Evolutionary conservation across 805 yeast species (phyloP), one percentile per base, ranked within the genome.

Genomic region (Cyberlindnera samutprakarnensis): DNA sequence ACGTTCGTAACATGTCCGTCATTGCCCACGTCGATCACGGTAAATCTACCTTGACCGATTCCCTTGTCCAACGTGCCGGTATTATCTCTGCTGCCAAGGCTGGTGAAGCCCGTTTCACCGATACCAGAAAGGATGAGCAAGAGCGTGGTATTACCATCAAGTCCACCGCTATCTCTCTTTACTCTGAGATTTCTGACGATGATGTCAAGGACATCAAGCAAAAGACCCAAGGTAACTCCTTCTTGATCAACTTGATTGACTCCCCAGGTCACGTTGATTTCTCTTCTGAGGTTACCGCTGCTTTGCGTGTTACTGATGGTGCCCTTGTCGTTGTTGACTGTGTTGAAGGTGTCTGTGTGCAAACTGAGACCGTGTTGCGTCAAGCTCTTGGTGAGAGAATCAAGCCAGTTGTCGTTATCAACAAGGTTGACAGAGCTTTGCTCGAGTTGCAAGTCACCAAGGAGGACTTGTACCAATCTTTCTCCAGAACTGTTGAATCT

Each of bases 261-360:
- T 90, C 97, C 0, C 99, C 99, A 0, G 99, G 99, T n/a, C 99
- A 92, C 49, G 86, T 92, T 37, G 99, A 92, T 59, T 92, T 92
- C 55, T 81, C 95, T 1, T 81, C 94, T 10, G 99, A 92, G 52
- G 99, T 92, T 0, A 84, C 95, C 18, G 83, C 96, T 0, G 95
- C 97, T 1, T 87, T 96, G 2, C 68, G 98, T 48, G 64, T 92
- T 27, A 92, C 97, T 62, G 99, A 92, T 53, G 97, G 97, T 27
- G 96, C 97, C 1, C 81, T 92, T 3, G 94, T 92, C 0, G 62
- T 92, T 12, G 95, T 92, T 3, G 99, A 92, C 56, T 96, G 85
- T 4, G 96, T 92, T 2, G 99, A 92, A 60, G 99, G 99, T 17
- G 97, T 92, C 0, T 88, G 96, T 50, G 88, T 97, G 0, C 99